These are phyloP conservation scores for Solanum sitiens DNA, from an alignment of 257 asterid genomes.

Conservation along the genomic window DNA sequence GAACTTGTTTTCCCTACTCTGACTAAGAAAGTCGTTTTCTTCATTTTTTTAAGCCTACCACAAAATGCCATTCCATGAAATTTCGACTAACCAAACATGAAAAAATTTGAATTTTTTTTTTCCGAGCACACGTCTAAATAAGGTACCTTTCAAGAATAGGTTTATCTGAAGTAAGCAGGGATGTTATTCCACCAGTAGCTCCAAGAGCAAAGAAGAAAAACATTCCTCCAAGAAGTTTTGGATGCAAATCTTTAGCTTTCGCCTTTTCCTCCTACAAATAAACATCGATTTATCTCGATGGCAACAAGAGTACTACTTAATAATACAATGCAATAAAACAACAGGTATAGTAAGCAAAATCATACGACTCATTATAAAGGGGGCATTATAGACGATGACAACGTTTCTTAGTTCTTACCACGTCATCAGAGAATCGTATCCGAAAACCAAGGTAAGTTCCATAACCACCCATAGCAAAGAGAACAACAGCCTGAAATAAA, in stretches of 20 bases:
- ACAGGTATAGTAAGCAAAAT: background rate
- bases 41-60: background rate
- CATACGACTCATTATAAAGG: background rate
- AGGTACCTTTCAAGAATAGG: slow-evolving; percentile 77
- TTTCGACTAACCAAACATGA: background rate
- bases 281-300: background rate
- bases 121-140: background rate
- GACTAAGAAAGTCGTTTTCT: background rate
- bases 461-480: slow-evolving; percentile 95
- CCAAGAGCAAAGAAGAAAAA: slow-evolving; percentile 96
- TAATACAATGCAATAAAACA: background rate
- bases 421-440: slow-evolving; percentile 62
- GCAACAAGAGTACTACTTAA: background rate
- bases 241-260: slow-evolving; percentile 90
- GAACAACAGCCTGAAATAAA: slow-evolving; percentile 68
- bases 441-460: slow-evolving; percentile 90
- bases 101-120: background rate
- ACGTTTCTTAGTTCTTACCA: slow-evolving; percentile 25
- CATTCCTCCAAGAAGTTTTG: slow-evolving; percentile 95
- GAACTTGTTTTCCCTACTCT: background rate
- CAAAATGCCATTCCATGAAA: background rate
- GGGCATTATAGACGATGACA: background rate
- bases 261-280: slow-evolving; percentile 77
- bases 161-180: slow-evolving; percentile 81
- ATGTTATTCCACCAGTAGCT: slow-evolving; percentile 80